phyloP scores from a whole-genome alignment of 2,329 filamentous ascomycete genomes.

The Cladosporium oxysporum region DNA sequence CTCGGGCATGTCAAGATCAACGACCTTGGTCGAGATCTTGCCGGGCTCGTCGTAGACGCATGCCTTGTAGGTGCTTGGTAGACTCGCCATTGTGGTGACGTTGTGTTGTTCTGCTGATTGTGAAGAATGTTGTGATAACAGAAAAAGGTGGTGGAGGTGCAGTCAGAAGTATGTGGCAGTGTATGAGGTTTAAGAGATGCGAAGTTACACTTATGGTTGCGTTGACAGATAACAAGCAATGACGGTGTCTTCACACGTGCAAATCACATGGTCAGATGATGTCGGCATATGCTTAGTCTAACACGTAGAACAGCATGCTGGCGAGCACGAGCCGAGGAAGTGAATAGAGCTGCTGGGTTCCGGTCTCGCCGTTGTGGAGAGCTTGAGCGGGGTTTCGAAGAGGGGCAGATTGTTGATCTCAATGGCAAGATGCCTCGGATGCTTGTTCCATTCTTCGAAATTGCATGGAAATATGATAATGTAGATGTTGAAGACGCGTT shows the following conservation, averaged over 20 bases:
- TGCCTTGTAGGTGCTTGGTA: conserved; percentile 64
- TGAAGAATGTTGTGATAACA: neutral
- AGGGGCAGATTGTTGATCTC: neutral
- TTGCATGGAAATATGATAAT: neutral
- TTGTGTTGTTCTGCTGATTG: neutral
- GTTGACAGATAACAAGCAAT: neutral
- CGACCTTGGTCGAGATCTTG: conserved; percentile 64
- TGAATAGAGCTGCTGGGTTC: neutral
- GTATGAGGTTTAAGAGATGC: neutral
- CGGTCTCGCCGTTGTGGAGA: neutral
- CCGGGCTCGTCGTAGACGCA: conserved; percentile 66
- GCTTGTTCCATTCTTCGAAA: neutral
- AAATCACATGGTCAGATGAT: neutral
- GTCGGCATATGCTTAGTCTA: neutral
- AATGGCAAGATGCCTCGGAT: neutral
- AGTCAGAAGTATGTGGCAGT: neutral
- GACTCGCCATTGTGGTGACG: conserved; percentile 27
- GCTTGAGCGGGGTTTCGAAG: conserved; percentile 2
- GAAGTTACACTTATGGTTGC: neutral
- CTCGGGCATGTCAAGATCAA: conserved; percentile 64
- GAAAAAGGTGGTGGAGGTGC: neutral
- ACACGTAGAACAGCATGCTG: neutral
- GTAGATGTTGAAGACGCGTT: neutral
- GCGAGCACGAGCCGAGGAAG: neutral
- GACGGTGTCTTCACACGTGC: neutral